These are phyloP conservation scores for Tylopilus sp. DNA, from an alignment of 768 basidiomycete species.

Conservation along the genomic window DNA sequence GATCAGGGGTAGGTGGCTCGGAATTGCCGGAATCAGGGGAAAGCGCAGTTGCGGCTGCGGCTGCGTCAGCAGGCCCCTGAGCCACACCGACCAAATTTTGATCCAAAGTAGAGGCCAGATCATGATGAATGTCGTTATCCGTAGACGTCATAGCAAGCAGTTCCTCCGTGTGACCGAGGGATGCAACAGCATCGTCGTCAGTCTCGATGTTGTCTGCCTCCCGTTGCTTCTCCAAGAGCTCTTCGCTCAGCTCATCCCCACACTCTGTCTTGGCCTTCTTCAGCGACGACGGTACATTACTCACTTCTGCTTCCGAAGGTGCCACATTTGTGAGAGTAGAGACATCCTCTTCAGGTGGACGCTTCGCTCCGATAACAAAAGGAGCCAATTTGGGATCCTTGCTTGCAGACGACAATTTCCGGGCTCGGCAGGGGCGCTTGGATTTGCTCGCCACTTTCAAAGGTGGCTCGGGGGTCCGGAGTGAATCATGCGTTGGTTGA, in stretches of 20 bases:
- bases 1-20: slow-evolving; percentile 72
- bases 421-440: slow-evolving; percentile 30
- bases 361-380: slow-evolving; percentile 31
- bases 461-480: slow-evolving; percentile 68
- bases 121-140: slow-evolving; percentile 39
- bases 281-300: slow-evolving; percentile 62
- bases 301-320: slow-evolving; percentile 28
- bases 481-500: slow-evolving; percentile 46
- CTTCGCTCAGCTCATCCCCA: slow-evolving; percentile 57
- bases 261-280: slow-evolving; percentile 72
- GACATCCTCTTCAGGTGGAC: slow-evolving; percentile 34
- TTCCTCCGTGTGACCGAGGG: slow-evolving; percentile 63
- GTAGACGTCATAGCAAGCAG: slow-evolving; percentile 48
- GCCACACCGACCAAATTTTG: slow-evolving; percentile 59
- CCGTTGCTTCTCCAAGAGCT: slow-evolving; percentile 38
- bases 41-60: slow-evolving; percentile 28
- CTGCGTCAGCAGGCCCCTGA: slow-evolving; percentile 35
- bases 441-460: slow-evolving; percentile 47
- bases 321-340: slow-evolving; percentile 28
- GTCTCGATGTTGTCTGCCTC: slow-evolving; percentile 50
- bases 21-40: slow-evolving; percentile 53
- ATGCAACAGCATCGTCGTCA: slow-evolving; percentile 60
- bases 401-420: slow-evolving; percentile 32
- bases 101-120: slow-evolving; percentile 60
- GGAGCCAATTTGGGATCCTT: slow-evolving; percentile 33